Evolutionary conservation across 176 grass and related monocot species (phyloP), one percentile per base, ranked within the genome.

Genomic region (Pontederia paniculata): DNA sequence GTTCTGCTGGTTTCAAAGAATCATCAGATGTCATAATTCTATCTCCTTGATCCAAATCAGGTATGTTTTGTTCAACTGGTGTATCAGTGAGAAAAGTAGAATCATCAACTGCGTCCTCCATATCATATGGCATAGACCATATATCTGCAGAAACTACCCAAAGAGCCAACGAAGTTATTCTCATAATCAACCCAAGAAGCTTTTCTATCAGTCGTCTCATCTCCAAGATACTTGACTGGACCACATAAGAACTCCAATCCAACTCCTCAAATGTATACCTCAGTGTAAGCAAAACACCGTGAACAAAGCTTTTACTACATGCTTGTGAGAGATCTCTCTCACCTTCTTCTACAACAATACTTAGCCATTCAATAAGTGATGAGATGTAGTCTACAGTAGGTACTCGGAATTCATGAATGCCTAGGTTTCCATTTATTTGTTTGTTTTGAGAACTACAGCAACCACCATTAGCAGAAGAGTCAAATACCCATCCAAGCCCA

Each of bases 201-300:
- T 73, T 90, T 74, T 83, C 91, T 67, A 97, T 52, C 31, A 97
- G 59, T 55, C 58, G 66, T 77, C 68, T 97, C 60, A 90, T 76
- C 63, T 90, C 86, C 57, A 68, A 67, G 68, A 79, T 50, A 62
- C 74, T 73, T 3, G 68, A 79, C 57, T 84, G 91, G 22, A 95
- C 56, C 17, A 45, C 60, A 45, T 78, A 55, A 66, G 74, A 90
- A 51, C 80, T 81, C 91, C 91, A 97, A 77, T 97, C 80, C 74
- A 97, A 60, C 13, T 97, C 91, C 76, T 97, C 91, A n/a, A 97
- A 97, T 76, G 86, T 90, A 57, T 97, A 97, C 12, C 86, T 77
- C 45, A 90, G 69, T 18, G 91, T 88, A 66, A 97, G 83, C 67
- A 97, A 77, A 77, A 97, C 76, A 48, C 91, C 91, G 66, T 97